phyloP scores from a whole-genome alignment of 2,329 filamentous ascomycete genomes.

The Xenosphaeropsis pyriputrescens region DNA sequence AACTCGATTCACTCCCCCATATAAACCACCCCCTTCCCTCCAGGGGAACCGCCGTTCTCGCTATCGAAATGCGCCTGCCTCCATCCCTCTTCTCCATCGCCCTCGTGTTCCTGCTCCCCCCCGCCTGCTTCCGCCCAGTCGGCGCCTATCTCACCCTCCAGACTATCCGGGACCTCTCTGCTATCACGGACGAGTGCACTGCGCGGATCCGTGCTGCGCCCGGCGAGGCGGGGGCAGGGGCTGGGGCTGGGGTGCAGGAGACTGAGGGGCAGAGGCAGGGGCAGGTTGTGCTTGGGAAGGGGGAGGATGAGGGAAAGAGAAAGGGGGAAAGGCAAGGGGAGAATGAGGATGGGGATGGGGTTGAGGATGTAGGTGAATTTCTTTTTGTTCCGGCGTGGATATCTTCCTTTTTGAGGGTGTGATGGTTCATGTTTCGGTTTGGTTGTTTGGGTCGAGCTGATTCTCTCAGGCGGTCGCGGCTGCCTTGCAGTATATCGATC shows the following conservation, averaged over 20 bases:
- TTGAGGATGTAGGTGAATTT: slow-evolving; percentile 12
- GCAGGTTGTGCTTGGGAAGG: not conserved
- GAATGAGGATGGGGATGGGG: slow-evolving; percentile 6
- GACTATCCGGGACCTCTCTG: not conserved
- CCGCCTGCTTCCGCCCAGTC: not conserved
- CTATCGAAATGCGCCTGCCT: too few relatives aligned
- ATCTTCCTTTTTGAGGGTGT: not conserved
- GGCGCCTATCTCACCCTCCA: not conserved
- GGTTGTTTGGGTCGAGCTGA: too few relatives aligned
- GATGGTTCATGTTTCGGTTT: too few relatives aligned
- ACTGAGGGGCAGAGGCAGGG: not conserved
- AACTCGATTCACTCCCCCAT: too few relatives aligned
- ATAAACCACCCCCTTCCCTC: too few relatives aligned
- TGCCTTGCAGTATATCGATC: slow-evolving; percentile 1
- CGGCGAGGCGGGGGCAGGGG: not conserved
- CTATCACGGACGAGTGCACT: not conserved
- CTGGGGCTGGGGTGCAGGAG: not conserved
- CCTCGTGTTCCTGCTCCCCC: not conserved
- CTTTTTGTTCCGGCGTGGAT: slow-evolving; percentile 1
- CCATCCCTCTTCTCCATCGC: too few relatives aligned
- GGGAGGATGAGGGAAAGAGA: slow-evolving; percentile 2
- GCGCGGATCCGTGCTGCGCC: not conserved
- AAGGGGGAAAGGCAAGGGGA: not conserved
- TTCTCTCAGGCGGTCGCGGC: slow-evolving; percentile 1
- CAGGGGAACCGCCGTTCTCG: too few relatives aligned